Base-by-base conservation (phyloP, 2,329 filamentous ascomycete genomes). In the Nigrospora oryzae region DNA sequence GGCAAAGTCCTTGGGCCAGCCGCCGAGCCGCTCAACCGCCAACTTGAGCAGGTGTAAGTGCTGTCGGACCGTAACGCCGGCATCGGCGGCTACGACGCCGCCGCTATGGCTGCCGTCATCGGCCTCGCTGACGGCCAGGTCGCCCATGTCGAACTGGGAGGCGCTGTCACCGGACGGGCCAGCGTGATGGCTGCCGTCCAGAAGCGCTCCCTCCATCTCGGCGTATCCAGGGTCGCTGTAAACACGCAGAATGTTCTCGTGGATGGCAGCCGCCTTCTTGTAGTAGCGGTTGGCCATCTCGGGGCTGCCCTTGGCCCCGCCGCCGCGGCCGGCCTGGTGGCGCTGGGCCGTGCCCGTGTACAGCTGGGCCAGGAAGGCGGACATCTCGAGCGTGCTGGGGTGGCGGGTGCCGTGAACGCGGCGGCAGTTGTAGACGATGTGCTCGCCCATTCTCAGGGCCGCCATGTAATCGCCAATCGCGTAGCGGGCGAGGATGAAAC, bases 1-100 rank as follows among this genome's bases (percentile, higher is more conserved):
- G 10, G 49, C 56, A 51, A 67, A 69, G 5, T 67, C 58, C 60
- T 74, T 77, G 6, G 70, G 66, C 63, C 62, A 69, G 45, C 54
- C 54, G 32, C 66, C 66, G 23, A 64, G 51, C 5, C 65, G 61
- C 51, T 68, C 55, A 5, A 67, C 49, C 2, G 65, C 56, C 8
- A 66, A 58, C 52, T 66, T 66, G 28, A 69, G 57, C 8, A 67
- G 55, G 13, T 53, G 46, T n/a, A 68, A 41, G 49, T 68, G 65
- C 41, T 56, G 55, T 10, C 63, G 58, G 5, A 62, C 63, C 15
- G n/a, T 14, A 59, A 55, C 35, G 61, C 52, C 5, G 5, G 53
- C 61, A 7, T 63, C 58, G 3, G 56, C 49, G 31, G 54, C 42
- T 19, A 14, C 34, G 8, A 31, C 6, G 12, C 30, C 36, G 35